Base-by-base conservation (phyloP, 768 basidiomycete genomes). In the Clitopilus hobsonii region DNA sequence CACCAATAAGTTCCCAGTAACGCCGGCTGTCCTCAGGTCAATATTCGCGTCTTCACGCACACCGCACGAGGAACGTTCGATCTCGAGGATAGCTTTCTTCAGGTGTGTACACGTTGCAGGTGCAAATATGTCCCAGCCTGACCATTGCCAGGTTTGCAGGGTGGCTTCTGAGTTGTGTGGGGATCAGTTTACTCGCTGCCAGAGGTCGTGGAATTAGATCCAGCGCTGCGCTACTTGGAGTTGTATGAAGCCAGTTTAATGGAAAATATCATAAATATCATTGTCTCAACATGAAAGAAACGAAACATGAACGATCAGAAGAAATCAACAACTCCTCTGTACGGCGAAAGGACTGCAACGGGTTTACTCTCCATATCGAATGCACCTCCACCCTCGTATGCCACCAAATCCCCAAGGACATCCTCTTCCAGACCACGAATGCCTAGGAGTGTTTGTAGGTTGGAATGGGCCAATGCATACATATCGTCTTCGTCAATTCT, bases 1-100 rank as follows among this genome's bases (percentile, higher is more conserved):
- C 57, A 63, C 74, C 18, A 83, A 81, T 55, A 81, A 87, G 23
- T 88, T 93, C 51, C 90, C 91, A 54, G 88, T 93, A 18, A 92
- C 91, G 0, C 91, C 91, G 8, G 86, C 88, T 8, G 85, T 89
- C 1, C 67, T 94, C 56, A 79, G 91, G 36, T 86, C 88, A 51
- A 94, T 94, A 61, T 94, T 94, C 67, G 83, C 91, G 24, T 93
- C 90, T 11, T 93, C 91, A 20, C 82, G 91, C 13, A 86, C 88
- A 0, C 82, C 87, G 2, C 74, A 86, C 54, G 91, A 94, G 65
- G 91, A 94, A 67, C 82, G 91, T 25, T 85, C 88, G 0, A 84
- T 94, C 52, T 94, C 91, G 32, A 82, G 90, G 13, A 78, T 91
- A 51, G 91, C 91, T 26, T 94, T 94, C 74, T 93, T 93, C 69